Evolutionary conservation across 1,284 basidiomycete genomes (phyloP).

Genomic region (Dichomitus squalens): DNA sequence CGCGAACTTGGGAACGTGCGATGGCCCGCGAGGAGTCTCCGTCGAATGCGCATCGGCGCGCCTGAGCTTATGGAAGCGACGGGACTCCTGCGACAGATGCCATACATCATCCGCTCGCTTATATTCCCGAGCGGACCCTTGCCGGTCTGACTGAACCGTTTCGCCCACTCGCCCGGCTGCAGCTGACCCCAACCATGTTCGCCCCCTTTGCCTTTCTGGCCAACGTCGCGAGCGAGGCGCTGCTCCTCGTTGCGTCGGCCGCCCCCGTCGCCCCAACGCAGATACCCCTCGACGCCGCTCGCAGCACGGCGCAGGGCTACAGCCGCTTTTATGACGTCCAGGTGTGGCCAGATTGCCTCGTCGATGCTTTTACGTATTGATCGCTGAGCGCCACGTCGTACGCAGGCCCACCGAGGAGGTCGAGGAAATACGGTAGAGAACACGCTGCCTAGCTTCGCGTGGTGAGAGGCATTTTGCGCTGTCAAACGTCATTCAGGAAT

Average conservation of each 20-base stretch:
- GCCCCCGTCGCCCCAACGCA: slow-evolving; percentile 20
- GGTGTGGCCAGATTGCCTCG: slow-evolving; percentile 23
- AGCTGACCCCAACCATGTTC: slow-evolving; percentile 25
- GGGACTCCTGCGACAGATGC: not conserved
- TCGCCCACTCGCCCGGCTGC: not conserved
- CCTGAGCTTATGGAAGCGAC: not conserved
- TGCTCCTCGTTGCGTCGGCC: slow-evolving; percentile 24
- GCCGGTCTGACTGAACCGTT: not conserved
- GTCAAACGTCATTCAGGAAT: no score
- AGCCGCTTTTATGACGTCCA: slow-evolving; percentile 33
- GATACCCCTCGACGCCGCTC: slow-evolving; percentile 10
- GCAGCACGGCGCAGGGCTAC: slow-evolving; percentile 6
- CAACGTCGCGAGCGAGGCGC: slow-evolving; percentile 24
- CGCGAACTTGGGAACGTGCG: slow-evolving; percentile 19
- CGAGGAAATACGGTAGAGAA: slow-evolving; percentile 75
- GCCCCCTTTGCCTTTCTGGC: slow-evolving; percentile 22
- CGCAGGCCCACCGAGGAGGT: slow-evolving; percentile 78
- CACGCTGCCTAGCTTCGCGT: slow-evolving; percentile 72
- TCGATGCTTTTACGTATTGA: slow-evolving; percentile 16
- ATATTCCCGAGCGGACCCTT: not conserved
- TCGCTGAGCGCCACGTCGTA: not conserved
- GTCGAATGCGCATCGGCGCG: not conserved
- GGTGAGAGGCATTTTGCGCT: slow-evolving; percentile 45
- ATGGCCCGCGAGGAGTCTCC: not conserved
- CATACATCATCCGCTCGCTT: not conserved